These are phyloP conservation scores for Ceratobasidium papillatum DNA, from an alignment of 1,284 basidiomycete species.

Conservation along the genomic window DNA sequence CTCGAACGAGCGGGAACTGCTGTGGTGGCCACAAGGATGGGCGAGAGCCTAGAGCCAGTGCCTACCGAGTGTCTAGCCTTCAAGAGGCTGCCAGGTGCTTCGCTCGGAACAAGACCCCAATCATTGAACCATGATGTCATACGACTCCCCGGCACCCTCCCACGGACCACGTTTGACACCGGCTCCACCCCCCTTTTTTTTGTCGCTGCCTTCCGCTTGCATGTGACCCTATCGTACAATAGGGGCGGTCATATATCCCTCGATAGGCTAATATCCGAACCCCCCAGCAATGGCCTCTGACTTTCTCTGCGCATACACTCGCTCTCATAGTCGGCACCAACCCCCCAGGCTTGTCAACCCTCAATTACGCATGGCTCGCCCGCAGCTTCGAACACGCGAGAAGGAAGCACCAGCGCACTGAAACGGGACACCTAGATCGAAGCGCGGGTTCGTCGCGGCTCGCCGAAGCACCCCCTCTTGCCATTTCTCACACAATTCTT, in stretches of 20 bases:
- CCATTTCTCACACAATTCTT: neutral
- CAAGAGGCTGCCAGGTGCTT: neutral
- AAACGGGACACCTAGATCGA: constrained; percentile 7
- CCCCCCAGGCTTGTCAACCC: neutral
- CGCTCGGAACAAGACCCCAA: neutral
- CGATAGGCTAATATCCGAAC: too few species aligned
- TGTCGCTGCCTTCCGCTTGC: neutral
- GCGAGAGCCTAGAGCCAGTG: neutral
- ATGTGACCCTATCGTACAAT: too few species aligned
- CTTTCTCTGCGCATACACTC: constrained; percentile 20
- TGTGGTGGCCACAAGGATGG: constrained; percentile 1
- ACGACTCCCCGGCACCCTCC: neutral
- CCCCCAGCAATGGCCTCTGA: too few species aligned
- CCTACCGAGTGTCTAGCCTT: neutral
- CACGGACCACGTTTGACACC: neutral
- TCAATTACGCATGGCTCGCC: neutral
- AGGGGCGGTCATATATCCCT: too few species aligned
- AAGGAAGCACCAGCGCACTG: neutral
- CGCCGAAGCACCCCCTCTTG: neutral
- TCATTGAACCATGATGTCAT: neutral
- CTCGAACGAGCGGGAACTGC: neutral
- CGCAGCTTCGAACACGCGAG: constrained; percentile 13
- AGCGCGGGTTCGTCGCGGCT: neutral
- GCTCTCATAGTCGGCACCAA: neutral
- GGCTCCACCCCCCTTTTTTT: neutral